These are phyloP conservation scores for Metschnikowia dekortorum DNA, from an alignment of 805 yeast species.

Conservation along the genomic window DNA sequence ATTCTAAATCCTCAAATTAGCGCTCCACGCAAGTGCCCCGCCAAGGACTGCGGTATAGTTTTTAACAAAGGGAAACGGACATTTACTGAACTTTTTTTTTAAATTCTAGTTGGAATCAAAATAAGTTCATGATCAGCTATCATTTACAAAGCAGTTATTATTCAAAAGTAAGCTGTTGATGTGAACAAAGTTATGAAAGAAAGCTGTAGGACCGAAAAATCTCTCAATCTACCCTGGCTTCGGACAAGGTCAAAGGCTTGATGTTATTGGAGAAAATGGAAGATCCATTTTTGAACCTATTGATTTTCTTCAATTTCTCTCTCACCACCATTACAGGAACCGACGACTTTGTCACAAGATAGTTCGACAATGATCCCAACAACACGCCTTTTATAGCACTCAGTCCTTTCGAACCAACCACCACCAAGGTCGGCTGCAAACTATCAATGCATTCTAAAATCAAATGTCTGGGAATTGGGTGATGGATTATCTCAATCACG, in stretches of 20 bases:
- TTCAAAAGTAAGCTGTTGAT: not conserved
- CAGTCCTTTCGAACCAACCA: constrained; percentile 73
- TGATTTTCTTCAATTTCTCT: constrained; percentile 63
- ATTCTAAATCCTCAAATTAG: constrained; percentile 36
- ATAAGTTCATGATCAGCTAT: too few relatives aligned
- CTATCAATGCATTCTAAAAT: constrained; percentile 66
- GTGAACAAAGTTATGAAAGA: not conserved
- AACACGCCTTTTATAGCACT: constrained; percentile 69
- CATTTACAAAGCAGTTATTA: not conserved
- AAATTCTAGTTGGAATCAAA: not conserved
- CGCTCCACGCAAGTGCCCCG: constrained; percentile 61
- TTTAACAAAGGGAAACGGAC: constrained; percentile 43
- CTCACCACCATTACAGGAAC: constrained; percentile 82
- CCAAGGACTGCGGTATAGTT: constrained; percentile 40
- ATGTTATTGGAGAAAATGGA: constrained; percentile 54
- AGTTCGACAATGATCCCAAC: constrained; percentile 68
- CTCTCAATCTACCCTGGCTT: constrained; percentile 41
- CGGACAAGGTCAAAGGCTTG: constrained; percentile 46
- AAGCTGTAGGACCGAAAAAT: not conserved
- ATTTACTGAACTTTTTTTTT: constrained; percentile 50
- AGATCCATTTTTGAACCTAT: constrained; percentile 47
- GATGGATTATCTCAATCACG: constrained; percentile 69
- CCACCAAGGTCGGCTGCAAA: constrained; percentile 66
- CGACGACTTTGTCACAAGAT: constrained; percentile 63
- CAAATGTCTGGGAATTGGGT: constrained; percentile 70